Percentiles rank a stretch among this genome's conserved stretches.
phyloP scores from a whole-genome alignment of 2,329 filamentous ascomycete species.

The Cercospora sojina region DNA sequence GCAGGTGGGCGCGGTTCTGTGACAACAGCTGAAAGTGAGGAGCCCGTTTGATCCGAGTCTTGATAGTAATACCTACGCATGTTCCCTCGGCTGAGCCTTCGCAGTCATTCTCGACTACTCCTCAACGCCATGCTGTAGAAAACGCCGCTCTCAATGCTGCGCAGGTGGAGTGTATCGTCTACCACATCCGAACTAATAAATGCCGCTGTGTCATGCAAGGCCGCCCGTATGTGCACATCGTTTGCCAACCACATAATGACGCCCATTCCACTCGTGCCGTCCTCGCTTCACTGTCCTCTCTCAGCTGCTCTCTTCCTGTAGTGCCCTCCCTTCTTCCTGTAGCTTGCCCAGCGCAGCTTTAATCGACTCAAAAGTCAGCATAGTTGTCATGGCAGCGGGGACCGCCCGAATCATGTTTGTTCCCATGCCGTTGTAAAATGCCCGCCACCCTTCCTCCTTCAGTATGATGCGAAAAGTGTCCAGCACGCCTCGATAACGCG shows the following conservation, averaged over 20 bases:
- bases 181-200: slow-evolving; percentile 11
- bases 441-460: slow-evolving; percentile 88
- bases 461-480: slow-evolving; percentile 83
- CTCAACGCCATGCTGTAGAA: slow-evolving; percentile 18
- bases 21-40: background rate
- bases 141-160: slow-evolving; percentile 15
- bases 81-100: background rate
- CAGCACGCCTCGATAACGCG: slow-evolving; percentile 73
- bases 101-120: background rate
- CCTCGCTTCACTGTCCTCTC: background rate
- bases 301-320: slow-evolving; percentile 23
- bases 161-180: slow-evolving; percentile 18
- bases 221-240: slow-evolving; percentile 18
- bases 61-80: slow-evolving; percentile 8
- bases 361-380: slow-evolving; percentile 90
- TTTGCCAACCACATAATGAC: background rate
- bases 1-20: background rate
- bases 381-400: slow-evolving; percentile 92
- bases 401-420: slow-evolving; percentile 97
- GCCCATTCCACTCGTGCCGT: background rate
- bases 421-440: slow-evolving; percentile 95
- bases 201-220: slow-evolving; percentile 11
- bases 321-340: slow-evolving; percentile 52
- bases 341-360: slow-evolving; percentile 54
- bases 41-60: background rate